These are phyloP conservation scores for Penicillium sp. DNA, from an alignment of 2,329 filamentous ascomycete genomes.

Conservation along the genomic window DNA sequence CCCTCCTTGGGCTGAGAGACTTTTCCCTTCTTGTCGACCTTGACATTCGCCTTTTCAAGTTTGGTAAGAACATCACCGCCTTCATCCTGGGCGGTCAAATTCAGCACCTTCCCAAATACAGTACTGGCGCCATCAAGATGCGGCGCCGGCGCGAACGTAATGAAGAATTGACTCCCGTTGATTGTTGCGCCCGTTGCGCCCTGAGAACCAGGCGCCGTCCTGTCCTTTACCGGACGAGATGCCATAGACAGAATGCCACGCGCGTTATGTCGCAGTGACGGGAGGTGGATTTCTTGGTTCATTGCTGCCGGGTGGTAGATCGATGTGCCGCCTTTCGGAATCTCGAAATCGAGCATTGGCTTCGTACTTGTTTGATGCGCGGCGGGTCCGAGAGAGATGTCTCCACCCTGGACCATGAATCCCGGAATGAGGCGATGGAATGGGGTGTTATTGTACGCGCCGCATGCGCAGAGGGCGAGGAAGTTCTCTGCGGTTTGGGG, in stretches of 20 bases:
- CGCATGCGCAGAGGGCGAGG: constrained; percentile 61
- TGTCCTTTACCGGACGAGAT: constrained; percentile 48
- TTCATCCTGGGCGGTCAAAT: constrained; percentile 42
- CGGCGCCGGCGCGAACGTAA: constrained; percentile 59
- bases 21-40: constrained; percentile 62
- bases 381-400: constrained; percentile 45
- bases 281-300: constrained; percentile 61
- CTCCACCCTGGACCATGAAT: constrained; percentile 65
- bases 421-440: constrained; percentile 62
- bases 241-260: constrained; percentile 60
- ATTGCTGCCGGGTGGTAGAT: constrained; percentile 52
- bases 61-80: constrained; percentile 45
- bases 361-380: constrained; percentile 42
- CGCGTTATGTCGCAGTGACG: constrained; percentile 55
- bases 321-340: constrained; percentile 56
- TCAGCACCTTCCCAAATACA: constrained; percentile 61
- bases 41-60: constrained; percentile 58
- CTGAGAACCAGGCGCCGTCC: constrained; percentile 46
- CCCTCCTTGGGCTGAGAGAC: constrained; percentile 46
- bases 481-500: constrained; percentile 87
- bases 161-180: constrained; percentile 63
- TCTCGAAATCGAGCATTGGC: constrained; percentile 43
- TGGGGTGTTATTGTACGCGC: constrained; percentile 58
- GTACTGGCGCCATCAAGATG: constrained; percentile 67
- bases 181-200: constrained; percentile 36